These are phyloP conservation scores for Sphenostylis stenocarpa DNA, from an alignment of 306 rosid genomes.

Conservation along the genomic window DNA sequence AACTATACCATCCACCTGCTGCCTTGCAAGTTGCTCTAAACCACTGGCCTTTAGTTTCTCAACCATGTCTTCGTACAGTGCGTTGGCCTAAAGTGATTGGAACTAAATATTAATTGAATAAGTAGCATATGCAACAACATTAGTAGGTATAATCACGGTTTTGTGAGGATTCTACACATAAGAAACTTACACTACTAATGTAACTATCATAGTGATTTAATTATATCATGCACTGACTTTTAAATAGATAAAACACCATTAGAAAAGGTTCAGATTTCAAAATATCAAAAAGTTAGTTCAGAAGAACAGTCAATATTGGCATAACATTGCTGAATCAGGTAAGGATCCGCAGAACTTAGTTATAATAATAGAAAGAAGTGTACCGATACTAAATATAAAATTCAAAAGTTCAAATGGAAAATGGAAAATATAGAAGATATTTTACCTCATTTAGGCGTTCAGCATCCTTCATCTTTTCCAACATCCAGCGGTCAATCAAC, in stretches of 20 bases:
- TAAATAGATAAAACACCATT: not conserved
- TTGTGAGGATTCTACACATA: slow-evolving; percentile 4
- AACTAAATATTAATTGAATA: slow-evolving; percentile 17
- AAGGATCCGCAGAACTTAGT: not conserved
- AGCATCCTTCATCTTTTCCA: slow-evolving; percentile 99
- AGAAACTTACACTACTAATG: not conserved
- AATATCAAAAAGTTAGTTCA: not conserved
- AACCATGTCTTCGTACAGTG: slow-evolving; percentile 85
- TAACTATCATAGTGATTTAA: slow-evolving; percentile 8
- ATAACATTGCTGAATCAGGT: not conserved
- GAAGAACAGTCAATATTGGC: not conserved
- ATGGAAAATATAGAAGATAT: not conserved
- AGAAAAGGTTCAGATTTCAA: slow-evolving; percentile 8
- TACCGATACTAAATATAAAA: slow-evolving; percentile 22
- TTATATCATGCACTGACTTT: slow-evolving; percentile 10
- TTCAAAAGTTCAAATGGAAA: not conserved
- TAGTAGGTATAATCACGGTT: not conserved
- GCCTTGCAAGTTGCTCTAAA: slow-evolving; percentile 85
- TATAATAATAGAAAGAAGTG: slow-evolving; percentile 16
- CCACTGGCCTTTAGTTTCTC: slow-evolving; percentile 77
- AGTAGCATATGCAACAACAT: slow-evolving; percentile 19
- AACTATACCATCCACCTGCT: slow-evolving; percentile 97
- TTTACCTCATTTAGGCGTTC: slow-evolving; percentile 95
- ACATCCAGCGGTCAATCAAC: slow-evolving; percentile 95
- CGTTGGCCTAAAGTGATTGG: slow-evolving; percentile 67